Percentiles rank a stretch among this genome's conserved stretches.
Conservation (phyloP, 164 flowering plant species). For the Tinospora cordifolia region DNA sequence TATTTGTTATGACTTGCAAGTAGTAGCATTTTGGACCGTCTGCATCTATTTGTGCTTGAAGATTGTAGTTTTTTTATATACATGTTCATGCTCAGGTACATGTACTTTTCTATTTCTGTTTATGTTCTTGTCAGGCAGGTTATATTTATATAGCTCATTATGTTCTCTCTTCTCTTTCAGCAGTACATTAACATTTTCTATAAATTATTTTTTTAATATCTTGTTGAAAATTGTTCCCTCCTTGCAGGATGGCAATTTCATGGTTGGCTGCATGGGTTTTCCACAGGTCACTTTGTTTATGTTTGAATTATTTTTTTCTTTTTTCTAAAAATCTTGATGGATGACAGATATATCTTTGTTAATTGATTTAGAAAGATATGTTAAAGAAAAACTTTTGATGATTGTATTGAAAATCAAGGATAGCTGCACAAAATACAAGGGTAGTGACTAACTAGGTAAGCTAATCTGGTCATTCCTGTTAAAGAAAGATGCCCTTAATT, state of each 20-base stretch:
- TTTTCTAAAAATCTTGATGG: neutral
- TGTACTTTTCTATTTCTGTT: neutral
- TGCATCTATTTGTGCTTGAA: no score
- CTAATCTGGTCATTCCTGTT: no score
- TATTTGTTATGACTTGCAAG: no score
- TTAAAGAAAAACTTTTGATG: neutral
- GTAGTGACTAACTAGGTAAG: no score
- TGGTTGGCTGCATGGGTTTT: conserved; percentile 91
- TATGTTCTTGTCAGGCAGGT: neutral
- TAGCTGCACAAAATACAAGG: no score
- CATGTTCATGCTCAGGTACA: neutral
- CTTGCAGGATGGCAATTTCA: conserved; percentile 85
- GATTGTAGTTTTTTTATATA: no score
- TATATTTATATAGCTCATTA: no score
- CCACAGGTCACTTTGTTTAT: conserved; percentile 56
- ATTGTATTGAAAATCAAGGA: no score
- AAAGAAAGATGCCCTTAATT: no score
- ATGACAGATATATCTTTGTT: neutral
- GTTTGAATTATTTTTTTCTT: neutral
- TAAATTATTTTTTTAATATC: neutral
- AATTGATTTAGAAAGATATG: neutral
- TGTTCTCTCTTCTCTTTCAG: neutral
- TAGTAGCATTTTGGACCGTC: no score
- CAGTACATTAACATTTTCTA: neutral
- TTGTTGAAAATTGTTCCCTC: conserved; percentile 1